These are phyloP conservation scores for Suillus variegatus DNA, from an alignment of 768 basidiomycete genomes.

Conservation along the genomic window DNA sequence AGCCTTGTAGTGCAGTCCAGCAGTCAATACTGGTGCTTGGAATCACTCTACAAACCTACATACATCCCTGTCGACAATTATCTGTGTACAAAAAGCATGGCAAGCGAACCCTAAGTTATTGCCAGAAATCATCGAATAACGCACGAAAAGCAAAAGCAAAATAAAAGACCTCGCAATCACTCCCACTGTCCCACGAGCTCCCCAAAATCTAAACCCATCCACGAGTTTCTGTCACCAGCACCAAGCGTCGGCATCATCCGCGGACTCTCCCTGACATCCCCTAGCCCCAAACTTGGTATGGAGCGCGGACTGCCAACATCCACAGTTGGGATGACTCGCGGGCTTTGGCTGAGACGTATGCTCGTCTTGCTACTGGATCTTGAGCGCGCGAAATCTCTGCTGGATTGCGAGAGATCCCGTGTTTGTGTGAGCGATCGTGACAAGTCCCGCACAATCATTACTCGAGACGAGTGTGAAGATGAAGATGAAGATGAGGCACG, in stretches of 20 bases:
- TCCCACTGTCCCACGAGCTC: not conserved
- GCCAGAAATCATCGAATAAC: not conserved
- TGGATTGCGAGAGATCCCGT: conserved; percentile 2
- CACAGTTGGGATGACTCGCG: conserved; percentile 32
- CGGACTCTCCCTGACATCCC: not conserved
- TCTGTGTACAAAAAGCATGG: not conserved
- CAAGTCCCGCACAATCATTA: not conserved
- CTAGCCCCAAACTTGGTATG: not conserved
- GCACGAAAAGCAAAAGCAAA: not conserved
- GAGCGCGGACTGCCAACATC: conserved; percentile 25
- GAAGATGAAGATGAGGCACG: conserved; percentile 76
- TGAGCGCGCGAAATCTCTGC: conserved; percentile 37
- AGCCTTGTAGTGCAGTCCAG: not conserved
- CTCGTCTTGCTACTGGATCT: conserved; percentile 46
- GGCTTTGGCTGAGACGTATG: conserved; percentile 33
- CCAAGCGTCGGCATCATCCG: conserved; percentile 6
- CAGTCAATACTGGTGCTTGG: not conserved
- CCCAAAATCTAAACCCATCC: conserved; percentile 1
- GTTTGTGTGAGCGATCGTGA: conserved; percentile 22
- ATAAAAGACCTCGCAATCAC: not conserved
- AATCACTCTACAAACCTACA: not conserved
- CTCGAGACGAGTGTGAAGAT: conserved; percentile 49
- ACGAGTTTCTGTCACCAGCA: conserved; percentile 1
- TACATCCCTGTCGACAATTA: not conserved
- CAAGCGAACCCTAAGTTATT: not conserved